Conservation (phyloP, 306 rosid species). For the Cucumis sativus region Cucumber_9930_V3 NC_026655.2:4725501-4726000, state of each 20-base stretch:
- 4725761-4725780: neutral
- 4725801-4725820: neutral
- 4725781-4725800: neutral
- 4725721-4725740: constrained; percentile 85
- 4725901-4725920: neutral
- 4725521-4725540: neutral
- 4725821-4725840: constrained; percentile 63
- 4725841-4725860: constrained; percentile 94
- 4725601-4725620: constrained; percentile 96
- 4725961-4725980: neutral
- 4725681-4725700: constrained; percentile 95
- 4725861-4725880: constrained; percentile 99
- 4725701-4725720: constrained; percentile 89
- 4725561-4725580: neutral
- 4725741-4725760: constrained; percentile 24
- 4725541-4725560: neutral
- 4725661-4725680: constrained; percentile 93
- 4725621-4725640: constrained; percentile 95
- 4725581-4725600: constrained; percentile 67
- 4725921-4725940: neutral
- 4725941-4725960: neutral
- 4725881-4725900: constrained; percentile 76
- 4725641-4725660: constrained; percentile 96
- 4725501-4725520: neutral
- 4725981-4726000: neutral